Evolutionary conservation across 1,139 yeast genomes (phyloP), one percentile per base, ranked within the genome.

Genomic region (Pichia sp.): DNA sequence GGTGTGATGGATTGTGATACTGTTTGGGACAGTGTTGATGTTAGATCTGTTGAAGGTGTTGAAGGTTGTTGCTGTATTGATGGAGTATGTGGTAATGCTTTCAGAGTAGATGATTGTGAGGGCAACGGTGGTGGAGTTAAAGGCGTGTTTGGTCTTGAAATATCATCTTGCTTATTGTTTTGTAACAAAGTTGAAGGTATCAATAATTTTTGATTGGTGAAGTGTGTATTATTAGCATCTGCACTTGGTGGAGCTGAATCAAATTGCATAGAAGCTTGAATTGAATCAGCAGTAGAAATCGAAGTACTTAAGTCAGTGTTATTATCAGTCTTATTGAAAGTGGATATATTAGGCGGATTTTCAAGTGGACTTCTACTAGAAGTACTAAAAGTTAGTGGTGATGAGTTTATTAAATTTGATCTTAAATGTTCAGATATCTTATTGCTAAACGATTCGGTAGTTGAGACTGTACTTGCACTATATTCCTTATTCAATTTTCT

Each of bases 401-500:
- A 18, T n/a, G 34, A n/a, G 12, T n/a, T n/a, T 7, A n/a, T 9
- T 30, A 18, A 30, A 30, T 30, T n/a, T 20, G 38, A 20, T 13
- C 16, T 11, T 20, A 22, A 20, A 22, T 35, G 24, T 7, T 27
- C 29, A 9, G 43, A 20, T n/a, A 36, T 41, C 40, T 30, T 34
- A 18, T 25, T 22, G 24, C 41, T 35, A 12, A 44, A 37, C 26
- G 37, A 44, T 13, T 47, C 50, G 27, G 26, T 29, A 2, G 36
- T 42, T 27, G 47, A 42, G 15, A 48, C 41, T 2, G 45, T 34
- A 25, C 39, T 44, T 20, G 38, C 15, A 20, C 47, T 44, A 15
- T 42, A 46, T 18, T 46, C 45, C 18, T 42, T 42, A 5, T 51
- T 54, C n/a, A 55, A 38, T 15, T 48, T 45, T 35, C 52, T 54